Conservation (phyloP, 345 rosid species). For the Rubroshorea leprosula region DNA sequence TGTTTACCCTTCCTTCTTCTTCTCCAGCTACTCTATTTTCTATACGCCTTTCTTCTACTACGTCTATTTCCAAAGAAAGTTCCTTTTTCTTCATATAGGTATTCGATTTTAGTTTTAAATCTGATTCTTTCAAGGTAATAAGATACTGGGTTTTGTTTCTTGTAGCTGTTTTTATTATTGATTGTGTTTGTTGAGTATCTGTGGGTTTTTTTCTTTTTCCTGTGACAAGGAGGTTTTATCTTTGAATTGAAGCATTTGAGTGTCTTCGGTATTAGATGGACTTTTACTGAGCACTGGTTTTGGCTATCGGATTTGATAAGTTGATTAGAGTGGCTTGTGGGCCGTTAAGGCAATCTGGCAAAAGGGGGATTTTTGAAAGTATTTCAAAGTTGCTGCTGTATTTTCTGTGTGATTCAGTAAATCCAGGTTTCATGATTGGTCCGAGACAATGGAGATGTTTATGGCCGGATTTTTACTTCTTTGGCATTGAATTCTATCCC, state of each 20-base stretch:
- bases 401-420: constrained; percentile 5
- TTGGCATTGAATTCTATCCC: constrained; percentile 32
- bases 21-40: constrained; percentile 22
- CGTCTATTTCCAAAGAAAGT: constrained; percentile 19
- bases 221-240: constrained; percentile 17
- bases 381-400: constrained; percentile 9
- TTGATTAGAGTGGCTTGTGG: constrained; percentile 20
- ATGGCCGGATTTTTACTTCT: constrained; percentile 44
- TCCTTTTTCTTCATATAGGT: constrained; percentile 16
- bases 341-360: constrained; percentile 9
- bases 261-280: too few relatives aligned
- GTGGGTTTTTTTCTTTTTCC: constrained; percentile 5
- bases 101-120: constrained; percentile 10
- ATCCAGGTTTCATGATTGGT: constrained; percentile 43
- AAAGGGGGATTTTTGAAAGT: constrained; percentile 16
- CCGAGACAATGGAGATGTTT: constrained; percentile 64
- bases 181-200: neutral
- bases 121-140: constrained; percentile 4
- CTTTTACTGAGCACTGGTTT: constrained; percentile 28
- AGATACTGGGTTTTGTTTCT: neutral
- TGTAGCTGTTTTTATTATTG: neutral
- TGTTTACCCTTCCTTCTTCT: too few relatives aligned
- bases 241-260: constrained; percentile 34
- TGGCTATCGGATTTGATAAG: constrained; percentile 24
- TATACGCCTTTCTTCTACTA: constrained; percentile 8